A percentile compares a stretch with the other conserved stretches of the same genome.
These are phyloP conservation scores for Onygena corvina DNA, from an alignment of 2,329 filamentous ascomycete species.

Conservation along the genomic window DNA sequence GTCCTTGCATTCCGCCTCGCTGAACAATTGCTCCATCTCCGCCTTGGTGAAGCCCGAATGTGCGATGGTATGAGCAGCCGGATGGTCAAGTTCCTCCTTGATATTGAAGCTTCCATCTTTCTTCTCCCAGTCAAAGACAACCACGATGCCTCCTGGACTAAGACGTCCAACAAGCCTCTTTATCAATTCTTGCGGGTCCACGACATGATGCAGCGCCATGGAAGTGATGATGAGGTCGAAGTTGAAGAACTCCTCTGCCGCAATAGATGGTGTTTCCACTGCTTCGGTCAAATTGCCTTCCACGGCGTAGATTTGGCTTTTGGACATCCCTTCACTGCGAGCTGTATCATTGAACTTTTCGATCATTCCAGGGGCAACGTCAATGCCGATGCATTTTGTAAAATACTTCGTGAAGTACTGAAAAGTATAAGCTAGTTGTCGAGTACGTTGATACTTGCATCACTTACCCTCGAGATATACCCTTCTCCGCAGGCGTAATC, in stretches of 20 bases:
- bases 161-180: constrained; percentile 12
- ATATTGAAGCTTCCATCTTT: not conserved
- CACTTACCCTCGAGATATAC: constrained; percentile 13
- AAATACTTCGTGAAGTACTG: constrained; percentile 14
- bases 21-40: constrained; percentile 9
- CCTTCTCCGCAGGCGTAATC: constrained; percentile 17
- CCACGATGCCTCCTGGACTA: constrained; percentile 11
- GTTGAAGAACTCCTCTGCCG: constrained; percentile 12
- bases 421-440: not conserved
- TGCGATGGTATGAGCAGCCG: constrained; percentile 13
- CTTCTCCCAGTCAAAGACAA: constrained; percentile 14
- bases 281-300: constrained; percentile 10
- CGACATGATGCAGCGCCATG: constrained; percentile 15
- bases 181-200: constrained; percentile 9
- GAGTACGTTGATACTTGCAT: not conserved
- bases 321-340: constrained; percentile 2
- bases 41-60: constrained; percentile 13
- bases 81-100: not conserved
- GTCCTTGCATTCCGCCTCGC: constrained; percentile 10
- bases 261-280: not conserved
- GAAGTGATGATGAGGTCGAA: constrained; percentile 15
- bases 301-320: constrained; percentile 12
- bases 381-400: constrained; percentile 15
- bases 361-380: constrained; percentile 15
- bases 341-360: constrained; percentile 13